Base-by-base conservation (phyloP, 148 eudicot genomes). In the Hydrangea macrophylla region DNA sequence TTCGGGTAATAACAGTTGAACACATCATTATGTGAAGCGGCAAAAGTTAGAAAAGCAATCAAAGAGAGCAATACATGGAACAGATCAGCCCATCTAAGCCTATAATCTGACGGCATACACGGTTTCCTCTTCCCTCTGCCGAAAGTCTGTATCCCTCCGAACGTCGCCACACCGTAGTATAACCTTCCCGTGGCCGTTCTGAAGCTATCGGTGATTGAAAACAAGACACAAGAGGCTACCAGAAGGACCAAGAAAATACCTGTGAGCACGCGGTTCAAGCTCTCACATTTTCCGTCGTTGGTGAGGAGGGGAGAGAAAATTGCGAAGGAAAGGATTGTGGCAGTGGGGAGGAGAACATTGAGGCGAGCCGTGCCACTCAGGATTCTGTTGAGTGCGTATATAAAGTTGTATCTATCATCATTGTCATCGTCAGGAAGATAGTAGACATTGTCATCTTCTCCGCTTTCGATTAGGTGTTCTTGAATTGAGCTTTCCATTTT, bases 331-430 rank as follows among this genome's bases (percentile, higher is more conserved):
- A 88, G 77, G 54, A 84, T 84, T 39, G 88, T 88, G 61, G 85
- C 83, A 7, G 80, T 72, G 13, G 90, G 95, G 7, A 86, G 60
- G 58, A 88, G 85, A 37, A 82, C 76, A 10, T 86, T 84, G 67
- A 88, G 88, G 55, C 88, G 85, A 42, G 90, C 88, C 0, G 88
- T 84, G 73, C 87, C 85, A 11, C 90, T 84, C 32, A 88, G 69
- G 74, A 88, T 73, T 62, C 78, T 76, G 37, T 81, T 85, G 55
- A 83, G 74, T 32, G 81, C 28, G 45, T 77, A 73, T 78, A 81
- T 68, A 67, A 75, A 79, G 58, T 81, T 71, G 60, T 81, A 78
- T 64, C 81, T n/a, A n/a, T n/a, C 87, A 13, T 88, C 83, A 0
- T 55, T 60, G 27, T 74, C 78, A 2, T 81, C 81, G n/a, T 64